A percentile compares a stretch with the other conserved stretches of the same genome.
Conservation (phyloP, 176 grass and related monocot genomes). For the Cocos nucifera region DNA sequence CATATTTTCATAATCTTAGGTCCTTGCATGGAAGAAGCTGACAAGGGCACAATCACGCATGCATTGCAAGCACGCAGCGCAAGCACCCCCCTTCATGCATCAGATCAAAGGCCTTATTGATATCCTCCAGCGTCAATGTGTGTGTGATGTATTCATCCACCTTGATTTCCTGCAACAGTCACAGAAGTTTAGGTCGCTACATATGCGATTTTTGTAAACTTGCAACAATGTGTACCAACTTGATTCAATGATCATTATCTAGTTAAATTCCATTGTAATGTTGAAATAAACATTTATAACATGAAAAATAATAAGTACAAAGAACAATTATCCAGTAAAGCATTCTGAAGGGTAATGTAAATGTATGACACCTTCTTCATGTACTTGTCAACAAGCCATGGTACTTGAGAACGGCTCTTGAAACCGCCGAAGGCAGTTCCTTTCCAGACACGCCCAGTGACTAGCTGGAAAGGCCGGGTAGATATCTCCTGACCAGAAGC, state of each 20-base stretch:
- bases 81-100: conserved; percentile 83
- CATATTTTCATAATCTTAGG: no score
- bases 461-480: conserved; percentile 86
- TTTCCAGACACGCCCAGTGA: conserved; percentile 94
- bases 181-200: no score
- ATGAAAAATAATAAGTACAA: no score
- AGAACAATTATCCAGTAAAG: no score
- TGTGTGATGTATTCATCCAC: conserved; percentile 97
- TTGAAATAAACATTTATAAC: no score
- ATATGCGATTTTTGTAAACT: no score
- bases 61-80: conserved; percentile 70
- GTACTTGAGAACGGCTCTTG: conserved; percentile 93
- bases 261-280: no score
- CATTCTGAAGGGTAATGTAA: no score
- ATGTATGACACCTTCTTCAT: conserved; percentile 54
- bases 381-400: conserved; percentile 95
- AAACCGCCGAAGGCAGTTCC: conserved; percentile 96
- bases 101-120: conserved; percentile 83
- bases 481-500: conserved; percentile 93
- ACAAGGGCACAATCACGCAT: neutral
- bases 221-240: no score
- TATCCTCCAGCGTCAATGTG: conserved; percentile 50
- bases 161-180: conserved; percentile 72
- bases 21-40: neutral
- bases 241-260: no score